Conservation (phyloP, 352 stramenopile genomes). For the Ophiocytium majus region DNA sequence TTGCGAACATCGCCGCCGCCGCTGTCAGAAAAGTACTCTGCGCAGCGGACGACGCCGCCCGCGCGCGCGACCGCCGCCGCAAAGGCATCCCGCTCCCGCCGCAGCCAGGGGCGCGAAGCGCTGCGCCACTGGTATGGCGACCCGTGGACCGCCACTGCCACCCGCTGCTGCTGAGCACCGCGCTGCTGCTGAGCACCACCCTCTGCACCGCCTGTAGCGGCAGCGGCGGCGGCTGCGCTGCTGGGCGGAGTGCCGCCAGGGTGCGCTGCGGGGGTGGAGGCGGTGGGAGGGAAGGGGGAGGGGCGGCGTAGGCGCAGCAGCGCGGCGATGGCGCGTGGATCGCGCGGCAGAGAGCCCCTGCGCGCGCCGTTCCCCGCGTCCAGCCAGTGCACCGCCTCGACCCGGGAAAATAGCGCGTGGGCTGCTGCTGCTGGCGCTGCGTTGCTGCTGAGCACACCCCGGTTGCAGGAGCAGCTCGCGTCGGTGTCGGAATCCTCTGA, state of each 20-base stretch:
- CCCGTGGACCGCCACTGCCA: conserved; percentile 31
- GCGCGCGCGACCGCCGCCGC: neutral
- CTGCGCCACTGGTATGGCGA: conserved; percentile 44
- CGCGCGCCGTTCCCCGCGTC: conserved; percentile 31
- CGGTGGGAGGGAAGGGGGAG: too few species aligned
- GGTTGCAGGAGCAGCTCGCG: too few species aligned
- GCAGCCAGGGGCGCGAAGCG: conserved; percentile 25
- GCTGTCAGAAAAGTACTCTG: neutral
- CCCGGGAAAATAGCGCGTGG: conserved; percentile 26
- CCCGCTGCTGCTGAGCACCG: conserved; percentile 7
- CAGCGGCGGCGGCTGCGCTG: too few species aligned
- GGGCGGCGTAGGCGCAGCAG: too few species aligned
- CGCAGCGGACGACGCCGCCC: neutral
- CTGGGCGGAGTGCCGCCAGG: too few species aligned
- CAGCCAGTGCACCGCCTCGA: conserved; percentile 38
- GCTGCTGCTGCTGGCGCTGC: neutral
- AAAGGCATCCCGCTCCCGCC: conserved; percentile 16
- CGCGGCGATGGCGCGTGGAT: conserved; percentile 3
- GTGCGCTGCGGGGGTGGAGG: too few species aligned
- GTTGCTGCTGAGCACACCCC: too few species aligned
- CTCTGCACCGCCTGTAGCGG: too few species aligned
- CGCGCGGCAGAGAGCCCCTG: conserved; percentile 26
- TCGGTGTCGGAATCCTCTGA: neutral
- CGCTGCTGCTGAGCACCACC: too few species aligned
- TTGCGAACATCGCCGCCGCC: too few species aligned